Conservation (phyloP, 208 protist genomes). For the Trypanosoma cruzi region DNA sequence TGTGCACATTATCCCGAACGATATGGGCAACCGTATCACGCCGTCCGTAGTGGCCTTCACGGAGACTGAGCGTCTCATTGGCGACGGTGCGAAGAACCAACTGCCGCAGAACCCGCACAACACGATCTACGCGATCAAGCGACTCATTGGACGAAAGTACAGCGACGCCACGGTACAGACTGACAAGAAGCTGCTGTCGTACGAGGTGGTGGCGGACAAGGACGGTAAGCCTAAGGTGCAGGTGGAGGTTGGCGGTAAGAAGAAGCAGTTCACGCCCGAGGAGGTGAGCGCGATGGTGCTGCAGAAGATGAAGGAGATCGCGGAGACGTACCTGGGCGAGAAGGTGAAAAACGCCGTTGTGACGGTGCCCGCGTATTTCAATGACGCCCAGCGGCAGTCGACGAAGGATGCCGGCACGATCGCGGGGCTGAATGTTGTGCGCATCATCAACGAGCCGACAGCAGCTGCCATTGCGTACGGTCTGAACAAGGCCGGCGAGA, state of each 20-base stretch:
- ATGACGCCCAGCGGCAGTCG: conserved; percentile 96
- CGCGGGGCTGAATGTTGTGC: conserved; percentile 94
- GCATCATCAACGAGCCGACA: conserved; percentile 99
- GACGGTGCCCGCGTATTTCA: conserved; percentile 98
- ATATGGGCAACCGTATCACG: background rate
- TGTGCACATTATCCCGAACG: background rate
- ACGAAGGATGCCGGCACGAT: conserved; percentile 99
- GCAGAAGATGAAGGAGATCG: conserved; percentile 92
- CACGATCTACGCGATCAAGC: conserved; percentile 96
- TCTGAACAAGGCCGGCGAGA: conserved; percentile 87
- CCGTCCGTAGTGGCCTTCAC: background rate
- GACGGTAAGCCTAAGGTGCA: conserved; percentile 53
- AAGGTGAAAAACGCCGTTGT: conserved; percentile 95
- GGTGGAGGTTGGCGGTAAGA: conserved; percentile 63
- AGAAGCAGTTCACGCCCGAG: conserved; percentile 94
- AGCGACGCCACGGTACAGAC: conserved; percentile 87
- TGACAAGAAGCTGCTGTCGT: conserved; percentile 95
- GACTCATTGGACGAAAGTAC: conserved; percentile 93
- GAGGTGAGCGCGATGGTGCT: conserved; percentile 97
- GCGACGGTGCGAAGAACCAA: conserved; percentile 96
- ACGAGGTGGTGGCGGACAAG: conserved; percentile 73
- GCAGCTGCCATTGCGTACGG: conserved; percentile 98
- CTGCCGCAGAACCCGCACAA: conserved; percentile 80
- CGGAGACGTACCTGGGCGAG: conserved; percentile 96
- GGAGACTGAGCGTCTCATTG: conserved; percentile 78